phyloP scores from a whole-genome alignment of 805 yeast genomes.

The Pichia eremophila region DNA sequence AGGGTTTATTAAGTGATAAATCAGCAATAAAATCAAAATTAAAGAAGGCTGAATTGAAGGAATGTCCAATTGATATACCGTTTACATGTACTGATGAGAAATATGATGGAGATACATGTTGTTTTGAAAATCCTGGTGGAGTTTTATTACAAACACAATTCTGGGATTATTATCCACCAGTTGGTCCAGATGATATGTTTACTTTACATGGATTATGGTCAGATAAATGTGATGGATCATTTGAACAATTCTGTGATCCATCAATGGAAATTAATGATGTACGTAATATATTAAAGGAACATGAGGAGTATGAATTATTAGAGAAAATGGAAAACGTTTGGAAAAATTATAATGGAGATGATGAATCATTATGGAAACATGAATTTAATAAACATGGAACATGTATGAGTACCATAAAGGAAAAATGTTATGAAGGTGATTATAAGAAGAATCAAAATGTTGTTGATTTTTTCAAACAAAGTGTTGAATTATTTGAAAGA shows the following conservation, averaged over 20 bases:
- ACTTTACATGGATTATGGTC: conserved; percentile 89
- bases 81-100: conserved; percentile 52
- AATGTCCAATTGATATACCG: conserved; percentile 53
- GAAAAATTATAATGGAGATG: conserved; percentile 66
- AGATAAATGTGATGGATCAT: conserved; percentile 77
- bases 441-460: conserved; percentile 35
- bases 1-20: background rate
- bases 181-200: conserved; percentile 62
- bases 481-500: conserved; percentile 46
- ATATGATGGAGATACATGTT: conserved; percentile 53
- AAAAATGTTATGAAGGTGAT: conserved; percentile 48
- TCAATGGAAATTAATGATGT: conserved; percentile 46
- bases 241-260: conserved; percentile 67
- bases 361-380: conserved; percentile 73
- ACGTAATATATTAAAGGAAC: conserved; percentile 34
- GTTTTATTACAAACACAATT: conserved; percentile 77
- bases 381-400: conserved; percentile 94
- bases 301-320: conserved; percentile 43
- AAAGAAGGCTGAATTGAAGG: conserved; percentile 4
- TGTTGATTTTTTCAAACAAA: conserved; percentile 58
- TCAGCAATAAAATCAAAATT: background rate
- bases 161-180: conserved; percentile 79
- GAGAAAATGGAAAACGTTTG: conserved; percentile 51
- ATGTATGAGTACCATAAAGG: conserved; percentile 72
- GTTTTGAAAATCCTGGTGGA: conserved; percentile 85